These are phyloP conservation scores for Pouteria campechiana DNA, from an alignment of 179 eudicot genomes.

Conservation along the genomic window DNA sequence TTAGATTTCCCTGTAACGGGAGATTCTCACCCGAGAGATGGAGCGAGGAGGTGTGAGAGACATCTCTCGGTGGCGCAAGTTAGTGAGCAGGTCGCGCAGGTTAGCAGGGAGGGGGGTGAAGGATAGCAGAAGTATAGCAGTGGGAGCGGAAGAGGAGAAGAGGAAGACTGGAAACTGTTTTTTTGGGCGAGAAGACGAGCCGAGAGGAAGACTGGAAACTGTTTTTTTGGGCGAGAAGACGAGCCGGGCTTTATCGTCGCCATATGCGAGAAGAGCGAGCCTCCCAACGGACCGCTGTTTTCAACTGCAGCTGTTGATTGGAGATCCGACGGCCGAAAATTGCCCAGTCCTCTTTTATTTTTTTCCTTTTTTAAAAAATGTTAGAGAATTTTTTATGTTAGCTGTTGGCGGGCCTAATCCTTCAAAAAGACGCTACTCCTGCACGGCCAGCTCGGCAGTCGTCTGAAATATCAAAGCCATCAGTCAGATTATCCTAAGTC, in stretches of 20 bases:
- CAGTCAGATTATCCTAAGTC: too few relatives aligned
- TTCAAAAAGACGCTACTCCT: too few relatives aligned
- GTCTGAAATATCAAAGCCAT: too few relatives aligned
- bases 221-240: background rate
- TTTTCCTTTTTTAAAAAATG: too few relatives aligned
- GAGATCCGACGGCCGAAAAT: constrained; percentile 12
- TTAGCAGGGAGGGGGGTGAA: background rate
- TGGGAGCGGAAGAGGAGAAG: constrained; percentile 7
- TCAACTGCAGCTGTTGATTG: too few relatives aligned
- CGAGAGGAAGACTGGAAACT: constrained; percentile 13
- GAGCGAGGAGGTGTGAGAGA: background rate
- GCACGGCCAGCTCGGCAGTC: too few relatives aligned
- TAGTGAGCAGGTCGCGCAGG: constrained; percentile 5
- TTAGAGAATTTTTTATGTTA: too few relatives aligned
- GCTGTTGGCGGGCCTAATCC: too few relatives aligned
- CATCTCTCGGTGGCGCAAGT: constrained; percentile 21
- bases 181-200: background rate
- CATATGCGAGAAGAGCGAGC: too few relatives aligned
- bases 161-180: constrained; percentile 2
- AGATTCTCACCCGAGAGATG: too few relatives aligned
- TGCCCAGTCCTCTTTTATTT: too few relatives aligned
- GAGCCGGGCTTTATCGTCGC: constrained; percentile 10
- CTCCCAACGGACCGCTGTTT: too few relatives aligned
- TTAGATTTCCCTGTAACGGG: background rate
- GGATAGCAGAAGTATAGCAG: background rate